Percentiles rank a stretch among this genome's conserved stretches.
Conservation (phyloP, 208 protist genomes). For the Novymonas esmeraldas region DNA sequence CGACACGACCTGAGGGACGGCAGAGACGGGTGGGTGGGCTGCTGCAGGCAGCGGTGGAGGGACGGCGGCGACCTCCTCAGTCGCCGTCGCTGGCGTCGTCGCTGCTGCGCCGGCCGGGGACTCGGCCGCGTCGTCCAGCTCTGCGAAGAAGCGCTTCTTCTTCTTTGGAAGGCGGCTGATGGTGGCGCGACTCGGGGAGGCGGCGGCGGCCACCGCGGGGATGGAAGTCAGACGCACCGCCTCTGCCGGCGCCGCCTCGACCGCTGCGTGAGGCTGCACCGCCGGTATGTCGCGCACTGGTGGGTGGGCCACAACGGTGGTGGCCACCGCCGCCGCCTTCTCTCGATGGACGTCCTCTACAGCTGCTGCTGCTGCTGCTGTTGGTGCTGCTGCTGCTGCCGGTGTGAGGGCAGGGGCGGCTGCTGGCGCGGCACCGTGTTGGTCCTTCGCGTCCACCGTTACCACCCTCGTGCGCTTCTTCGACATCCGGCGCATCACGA, state of each 20-base stretch:
- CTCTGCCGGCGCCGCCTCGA: no score
- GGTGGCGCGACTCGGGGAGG: not conserved
- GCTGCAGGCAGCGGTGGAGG: not conserved
- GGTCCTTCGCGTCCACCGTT: not conserved
- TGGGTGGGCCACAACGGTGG: not conserved
- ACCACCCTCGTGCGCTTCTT: not conserved
- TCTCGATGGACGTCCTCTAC: not conserved
- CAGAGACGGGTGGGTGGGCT: no score
- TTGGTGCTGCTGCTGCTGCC: conserved; percentile 1
- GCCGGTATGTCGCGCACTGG: no score
- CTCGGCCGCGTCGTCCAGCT: not conserved
- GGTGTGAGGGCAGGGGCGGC: not conserved
- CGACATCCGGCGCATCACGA: not conserved
- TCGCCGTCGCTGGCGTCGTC: not conserved
- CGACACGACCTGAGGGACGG: no score
- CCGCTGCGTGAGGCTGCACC: not conserved
- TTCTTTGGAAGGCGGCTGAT: not conserved
- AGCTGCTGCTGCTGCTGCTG: not conserved
- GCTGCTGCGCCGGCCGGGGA: not conserved
- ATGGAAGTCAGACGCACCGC: no score
- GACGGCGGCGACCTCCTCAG: not conserved
- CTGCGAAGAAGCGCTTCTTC: not conserved
- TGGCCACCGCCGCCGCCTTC: not conserved
- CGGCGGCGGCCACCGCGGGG: not conserved
- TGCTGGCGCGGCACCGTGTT: not conserved